Percentiles rank a stretch among this genome's conserved stretches.
Evolutionary conservation across 2,329 filamentous ascomycete genomes (phyloP).

Genomic region (Penicillium griseofulvum): DNA sequence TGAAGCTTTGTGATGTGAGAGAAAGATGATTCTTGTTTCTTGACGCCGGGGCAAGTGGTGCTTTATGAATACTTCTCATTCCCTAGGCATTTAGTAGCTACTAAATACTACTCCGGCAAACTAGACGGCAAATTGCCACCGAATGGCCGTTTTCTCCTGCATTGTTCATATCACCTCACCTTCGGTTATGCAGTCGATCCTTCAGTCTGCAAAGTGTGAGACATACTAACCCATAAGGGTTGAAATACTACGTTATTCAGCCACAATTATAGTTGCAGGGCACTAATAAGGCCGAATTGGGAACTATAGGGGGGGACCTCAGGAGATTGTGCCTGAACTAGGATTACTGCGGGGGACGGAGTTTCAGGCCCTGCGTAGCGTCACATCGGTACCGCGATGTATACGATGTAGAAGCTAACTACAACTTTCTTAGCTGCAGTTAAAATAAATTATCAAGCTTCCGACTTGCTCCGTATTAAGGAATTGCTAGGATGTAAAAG

Average conservation of each 20-base stretch:
- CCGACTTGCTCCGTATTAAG: not conserved
- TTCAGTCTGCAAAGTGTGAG: not conserved
- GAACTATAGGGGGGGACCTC: not conserved
- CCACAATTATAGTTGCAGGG: not conserved
- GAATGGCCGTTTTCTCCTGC: not conserved
- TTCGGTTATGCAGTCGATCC: not conserved
- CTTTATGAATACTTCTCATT: not conserved
- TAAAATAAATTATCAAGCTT: not conserved
- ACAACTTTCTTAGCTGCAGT: not conserved
- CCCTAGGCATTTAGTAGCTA: too few species aligned
- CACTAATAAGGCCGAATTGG: not conserved
- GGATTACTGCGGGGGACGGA: not conserved
- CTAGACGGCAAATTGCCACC: not conserved
- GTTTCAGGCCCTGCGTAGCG: not conserved
- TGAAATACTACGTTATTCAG: not conserved
- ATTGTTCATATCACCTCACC: not conserved
- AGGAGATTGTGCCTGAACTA: not conserved
- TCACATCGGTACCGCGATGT: not conserved
- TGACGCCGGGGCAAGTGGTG: not conserved
- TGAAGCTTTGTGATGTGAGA: not conserved
- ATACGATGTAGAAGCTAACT: not conserved
- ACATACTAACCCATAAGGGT: not conserved
- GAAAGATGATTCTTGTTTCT: not conserved
- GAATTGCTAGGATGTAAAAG: too few species aligned
- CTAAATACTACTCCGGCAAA: not conserved